Evolutionary conservation across 257 asterid species (phyloP), one percentile per base, ranked within the genome.

Genomic region (Lavandula angustifolia): DNA sequence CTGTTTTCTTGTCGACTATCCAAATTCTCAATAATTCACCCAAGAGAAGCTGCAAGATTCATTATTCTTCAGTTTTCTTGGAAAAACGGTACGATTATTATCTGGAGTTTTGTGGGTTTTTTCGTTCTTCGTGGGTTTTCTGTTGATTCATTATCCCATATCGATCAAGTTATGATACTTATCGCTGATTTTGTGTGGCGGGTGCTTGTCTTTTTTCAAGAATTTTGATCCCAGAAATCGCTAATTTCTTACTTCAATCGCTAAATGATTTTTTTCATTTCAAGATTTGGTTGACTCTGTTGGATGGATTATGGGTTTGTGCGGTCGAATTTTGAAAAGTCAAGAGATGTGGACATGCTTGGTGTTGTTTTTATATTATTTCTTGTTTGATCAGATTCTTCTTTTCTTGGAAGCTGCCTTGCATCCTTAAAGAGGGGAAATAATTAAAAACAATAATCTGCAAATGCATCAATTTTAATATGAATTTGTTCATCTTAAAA

Each of bases 51-150:
- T 18, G 46, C 54, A 7, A 47, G 62, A 70, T 34, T 47, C 76
- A 49, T 66, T 71, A 72, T 57, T 78, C 61, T 58, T 70, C 50
- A n/a, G 9, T 33, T 51, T 35, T 33, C 27, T 33, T 22, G 35
- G 35, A 33, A 1, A 54, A 54, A 72, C 54, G 79, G 82, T 77
- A 55, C 32, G 22, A 68, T 64, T 55, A 53, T 64, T 56, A 41
- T 52, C 33, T 14, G 16, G 7, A 14, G 9, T 73, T 14, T 59
- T 54, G 22, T 34, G 34, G n/a, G 22, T 63, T 17, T 38, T 44
- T 9, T 44, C 8, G 37, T 12, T 14, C 44, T 5, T 22, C 54
- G 73, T 52, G 62, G 9, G 13, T 60, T 29, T 7, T 48, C 4
- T 22, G 60, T 6, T 56, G 73, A 35, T 57, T 69, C 54, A 40